These are phyloP conservation scores for Stephanodiscus minutulus DNA, from an alignment of 108 stramenopile genomes.

Conservation along the genomic window DNA sequence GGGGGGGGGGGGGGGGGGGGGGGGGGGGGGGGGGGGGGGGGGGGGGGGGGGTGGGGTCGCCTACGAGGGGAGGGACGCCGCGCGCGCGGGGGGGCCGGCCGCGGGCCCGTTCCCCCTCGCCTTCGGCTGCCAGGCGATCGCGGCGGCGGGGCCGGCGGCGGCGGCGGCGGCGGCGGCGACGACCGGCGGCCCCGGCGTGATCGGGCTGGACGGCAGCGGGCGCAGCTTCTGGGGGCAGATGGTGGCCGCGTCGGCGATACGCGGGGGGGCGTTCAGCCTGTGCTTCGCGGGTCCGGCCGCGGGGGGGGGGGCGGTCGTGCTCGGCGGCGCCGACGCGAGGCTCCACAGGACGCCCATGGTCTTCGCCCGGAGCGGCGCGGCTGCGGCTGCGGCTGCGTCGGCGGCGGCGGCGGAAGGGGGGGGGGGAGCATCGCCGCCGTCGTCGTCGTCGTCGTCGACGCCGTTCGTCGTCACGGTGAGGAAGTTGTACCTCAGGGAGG, in stretches of 20 bases:
- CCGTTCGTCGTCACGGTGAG: slow-evolving; percentile 87
- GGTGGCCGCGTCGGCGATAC: slow-evolving; percentile 63
- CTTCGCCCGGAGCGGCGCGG: slow-evolving; percentile 77
- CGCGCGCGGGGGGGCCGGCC: slow-evolving; percentile 40
- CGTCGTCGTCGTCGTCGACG: too few relatives aligned
- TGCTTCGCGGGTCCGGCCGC: slow-evolving; percentile 77
- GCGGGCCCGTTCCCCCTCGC: slow-evolving; percentile 57
- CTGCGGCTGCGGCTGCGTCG: too few relatives aligned
- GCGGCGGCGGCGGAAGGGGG: too few relatives aligned
- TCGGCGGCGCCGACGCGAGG: slow-evolving; percentile 82
- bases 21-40: background rate
- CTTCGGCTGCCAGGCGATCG: slow-evolving; percentile 90
- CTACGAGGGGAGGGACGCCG: slow-evolving; percentile 38
- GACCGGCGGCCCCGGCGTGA: slow-evolving; percentile 93
- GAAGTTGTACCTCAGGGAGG: slow-evolving; percentile 68
- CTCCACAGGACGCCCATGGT: slow-evolving; percentile 87
- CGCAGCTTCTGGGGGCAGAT: slow-evolving; percentile 86
- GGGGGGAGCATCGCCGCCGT: too few relatives aligned
- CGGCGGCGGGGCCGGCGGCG: slow-evolving; percentile 79
- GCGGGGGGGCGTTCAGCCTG: slow-evolving; percentile 81
- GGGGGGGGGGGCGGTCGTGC: slow-evolving; percentile 71
- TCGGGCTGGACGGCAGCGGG: slow-evolving; percentile 89
- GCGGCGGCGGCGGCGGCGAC: slow-evolving; percentile 84
- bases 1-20: slow-evolving; percentile 4
- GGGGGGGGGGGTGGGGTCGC: background rate